Evolutionary conservation across 2,329 filamentous ascomycete genomes (phyloP), one percentile per base, ranked within the genome.

Genomic region (Diplodia mutila): DNA sequence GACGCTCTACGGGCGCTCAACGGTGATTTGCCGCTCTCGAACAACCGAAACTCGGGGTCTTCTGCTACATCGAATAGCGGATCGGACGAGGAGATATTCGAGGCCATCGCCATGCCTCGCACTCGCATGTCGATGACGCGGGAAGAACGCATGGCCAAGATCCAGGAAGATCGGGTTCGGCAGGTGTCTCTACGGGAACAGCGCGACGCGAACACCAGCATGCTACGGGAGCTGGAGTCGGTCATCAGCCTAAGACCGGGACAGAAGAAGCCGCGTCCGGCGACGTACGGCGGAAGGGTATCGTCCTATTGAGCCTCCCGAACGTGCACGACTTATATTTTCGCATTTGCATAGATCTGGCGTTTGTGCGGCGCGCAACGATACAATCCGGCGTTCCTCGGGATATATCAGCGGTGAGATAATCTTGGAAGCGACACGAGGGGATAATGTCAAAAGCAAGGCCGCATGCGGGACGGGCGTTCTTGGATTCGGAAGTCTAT

Each of bases 141-240:
- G 74, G 94, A 97, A 74, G 93, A 99, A 80, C 89, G 95, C 52
- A 91, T 98, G 73, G 85, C 85, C 52, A 94, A 91, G 79, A 93
- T 97, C 83, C 90, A 91, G 73, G 94, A 97, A 75, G 94, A 98
- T 53, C 87, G 94, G 67, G 89, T 89, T 65, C 87, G 87, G 70
- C 91, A 92, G 75, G 90, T 91, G 23, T 84, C 88, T 49, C 83
- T 89, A 49, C 87, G 89, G 66, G 91, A 94, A 72, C 90, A 91
- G 75, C 83, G 88, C 53, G 93, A 97, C 70, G 91, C 92, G 12
- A 96, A 89, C 70, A 91, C 89, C 52, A 92, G 91, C 72, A 97
- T 99, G 92, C 85, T 99, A 70, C 89, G 91, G 70, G 95, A 99
- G 80, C 84, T 99, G 68, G 93, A 97, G 81, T 94, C 92, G 70